Percentiles rank a stretch among this genome's conserved stretches.
Conservation (phyloP, 2,329 filamentous ascomycete species). For the Dendrostoma leiphaemia region DNA sequence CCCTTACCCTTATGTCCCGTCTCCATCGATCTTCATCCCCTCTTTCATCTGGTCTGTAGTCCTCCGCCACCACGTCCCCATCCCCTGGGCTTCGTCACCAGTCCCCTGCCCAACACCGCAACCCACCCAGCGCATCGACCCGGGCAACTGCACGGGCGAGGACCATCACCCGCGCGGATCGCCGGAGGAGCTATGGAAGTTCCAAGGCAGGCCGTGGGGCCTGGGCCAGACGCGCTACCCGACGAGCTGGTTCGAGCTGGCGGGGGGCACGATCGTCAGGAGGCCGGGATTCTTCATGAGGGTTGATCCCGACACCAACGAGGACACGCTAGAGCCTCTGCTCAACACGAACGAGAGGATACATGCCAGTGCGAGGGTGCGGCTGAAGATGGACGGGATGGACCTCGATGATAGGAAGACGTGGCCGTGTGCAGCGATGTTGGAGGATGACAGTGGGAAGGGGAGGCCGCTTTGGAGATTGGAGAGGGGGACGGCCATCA, state of each 20-base stretch:
- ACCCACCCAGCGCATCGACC: constrained; percentile 22
- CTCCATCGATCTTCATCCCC: constrained; percentile 11
- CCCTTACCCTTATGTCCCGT: constrained; percentile 29
- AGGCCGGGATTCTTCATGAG: constrained; percentile 35
- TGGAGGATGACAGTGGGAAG: constrained; percentile 11
- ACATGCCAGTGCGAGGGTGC: constrained; percentile 28
- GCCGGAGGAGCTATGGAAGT: constrained; percentile 18
- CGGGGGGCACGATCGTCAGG: constrained; percentile 28
- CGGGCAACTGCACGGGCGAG: constrained; percentile 25
- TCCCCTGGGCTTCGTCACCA: constrained; percentile 23
- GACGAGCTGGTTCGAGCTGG: constrained; percentile 24
- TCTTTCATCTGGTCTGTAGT: constrained; percentile 19
- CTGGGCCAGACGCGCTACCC: constrained; percentile 29
- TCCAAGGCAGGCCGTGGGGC: constrained; percentile 27
- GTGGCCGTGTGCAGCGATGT: constrained; percentile 28
- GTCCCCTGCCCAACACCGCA: constrained; percentile 25
- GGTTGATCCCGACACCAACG: constrained; percentile 36
- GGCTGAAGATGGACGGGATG: constrained; percentile 28
- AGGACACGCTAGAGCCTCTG: constrained; percentile 33
- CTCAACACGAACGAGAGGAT: constrained; percentile 37
- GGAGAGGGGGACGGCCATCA: constrained; percentile 15
- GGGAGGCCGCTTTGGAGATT: constrained; percentile 25
- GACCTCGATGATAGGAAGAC: constrained; percentile 32
- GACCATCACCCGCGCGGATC: constrained; percentile 23
- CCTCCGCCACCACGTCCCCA: constrained; percentile 13